Conservation (phyloP, 768 basidiomycete species). For the Russula earlei region DNA sequence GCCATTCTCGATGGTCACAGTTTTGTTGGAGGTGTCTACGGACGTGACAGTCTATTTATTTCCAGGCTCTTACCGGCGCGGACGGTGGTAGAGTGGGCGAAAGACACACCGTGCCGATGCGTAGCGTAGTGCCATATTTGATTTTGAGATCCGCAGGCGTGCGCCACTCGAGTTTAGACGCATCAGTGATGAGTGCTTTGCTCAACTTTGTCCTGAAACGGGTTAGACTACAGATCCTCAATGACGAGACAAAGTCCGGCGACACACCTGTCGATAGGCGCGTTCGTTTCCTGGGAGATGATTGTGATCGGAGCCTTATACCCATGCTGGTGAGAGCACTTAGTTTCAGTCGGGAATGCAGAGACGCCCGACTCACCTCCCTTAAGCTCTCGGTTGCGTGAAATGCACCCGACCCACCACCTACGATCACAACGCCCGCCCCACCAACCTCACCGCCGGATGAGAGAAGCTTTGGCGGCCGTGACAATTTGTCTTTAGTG, state of each 20-base stretch:
- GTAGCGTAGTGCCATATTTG: constrained; percentile 59
- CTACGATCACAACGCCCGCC: constrained; percentile 71
- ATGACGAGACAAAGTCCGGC: neutral
- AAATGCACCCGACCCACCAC: constrained; percentile 76
- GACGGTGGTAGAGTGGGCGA: constrained; percentile 1
- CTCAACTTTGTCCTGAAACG: constrained; percentile 70
- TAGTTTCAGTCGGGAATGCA: neutral
- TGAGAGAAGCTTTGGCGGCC: constrained; percentile 47
- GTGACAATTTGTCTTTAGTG: constrained; percentile 54
- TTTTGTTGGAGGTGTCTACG: constrained; percentile 53
- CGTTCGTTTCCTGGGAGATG: constrained; percentile 66
- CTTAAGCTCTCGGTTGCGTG: constrained; percentile 72
- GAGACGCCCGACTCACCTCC: constrained; percentile 42
- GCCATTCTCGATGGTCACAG: constrained; percentile 49
- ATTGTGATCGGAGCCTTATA: constrained; percentile 72
- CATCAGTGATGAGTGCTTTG: constrained; percentile 73
- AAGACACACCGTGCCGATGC: constrained; percentile 44
- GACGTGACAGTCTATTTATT: constrained; percentile 55
- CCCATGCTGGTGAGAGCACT: constrained; percentile 43
- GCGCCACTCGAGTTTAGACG: constrained; percentile 68
- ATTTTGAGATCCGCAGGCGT: constrained; percentile 65
- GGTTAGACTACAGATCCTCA: neutral
- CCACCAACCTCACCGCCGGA: constrained; percentile 38
- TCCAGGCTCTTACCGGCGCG: neutral
- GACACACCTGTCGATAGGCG: constrained; percentile 72